Base-by-base conservation (phyloP, 2,329 filamentous ascomycete species). In the Talaromyces islandicus region DNA sequence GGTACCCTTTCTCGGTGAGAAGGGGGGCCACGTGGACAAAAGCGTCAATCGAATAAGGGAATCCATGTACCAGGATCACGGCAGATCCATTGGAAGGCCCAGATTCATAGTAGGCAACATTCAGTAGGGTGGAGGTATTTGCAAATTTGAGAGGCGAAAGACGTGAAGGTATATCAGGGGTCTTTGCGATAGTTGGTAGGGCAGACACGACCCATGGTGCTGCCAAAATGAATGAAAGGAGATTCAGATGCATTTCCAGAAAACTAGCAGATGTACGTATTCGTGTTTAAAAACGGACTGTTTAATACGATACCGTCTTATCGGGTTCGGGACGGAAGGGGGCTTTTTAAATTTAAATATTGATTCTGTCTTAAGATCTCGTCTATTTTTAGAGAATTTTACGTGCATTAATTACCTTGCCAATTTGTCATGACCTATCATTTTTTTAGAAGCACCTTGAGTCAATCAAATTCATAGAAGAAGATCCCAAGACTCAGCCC, bases 31-130 rank as follows among this genome's bases (percentile, higher is more conserved):
- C 69, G 7, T 64, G 57, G 29, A 60, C 60, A 58, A 64, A 71
- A 50, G 63, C 64, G 50, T 67, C 62, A 30, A 67, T 66, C 30
- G 65, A 66, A 56, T 70, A 71, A 11, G 69, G 69, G 38, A 66
- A 70, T 2, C 69, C 68, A 48, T 71, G 68, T 11, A 65, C 56
- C 1, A 71, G 64, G 11, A 71, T 59, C 17, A 66, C 64, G 29
- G 66, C 62, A 50, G 59, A 50, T 19, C 60, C 64, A 35, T 60
- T 61, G 30, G 57, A 38, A 2, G 55, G 55, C 25, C 55, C 55
- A 17, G 55, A 12, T 17, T 57, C 55, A 19, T 57, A 57, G 43
- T 57, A 57, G 25, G 55, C 55, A 17, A 57, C 55, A 12, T 57
- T 57, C 25, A 57, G 29, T 32, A 35, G 32, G 32, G 55, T 57